Evolutionary conservation across 352 stramenopile species (phyloP), one percentile per base, ranked within the genome.

Genomic region (Pythium sukuiense): DNA sequence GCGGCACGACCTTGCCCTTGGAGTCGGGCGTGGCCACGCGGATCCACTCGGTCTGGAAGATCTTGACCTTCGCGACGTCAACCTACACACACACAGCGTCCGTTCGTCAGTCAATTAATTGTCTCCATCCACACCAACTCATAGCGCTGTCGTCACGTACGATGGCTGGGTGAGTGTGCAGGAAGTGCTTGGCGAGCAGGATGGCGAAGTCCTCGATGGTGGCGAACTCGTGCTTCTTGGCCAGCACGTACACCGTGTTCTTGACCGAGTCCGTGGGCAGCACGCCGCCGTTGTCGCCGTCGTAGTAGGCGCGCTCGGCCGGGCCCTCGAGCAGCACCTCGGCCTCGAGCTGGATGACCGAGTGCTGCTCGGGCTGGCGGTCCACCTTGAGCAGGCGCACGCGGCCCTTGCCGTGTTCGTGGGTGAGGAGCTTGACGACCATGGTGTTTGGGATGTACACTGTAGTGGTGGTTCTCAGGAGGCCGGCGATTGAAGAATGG

Each of bases 241-340:
- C 88, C 41, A 96, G 54, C 61, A 90, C 83, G 71, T 95, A 96
- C 30, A 96, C 84, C 39, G 88, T 95, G 73, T 97, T 97, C 78
- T 97, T 97, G 73, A 94, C 77, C 63, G 89, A 96, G 72, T 97
- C 89, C 6, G 89, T 97, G 46, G 88, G 85, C 48, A 97, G 73
- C 66, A 97, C 87, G 26, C 75, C 72, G 48, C 79, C 75, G 67
- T 97, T 97, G 77, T 97, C 87, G 61, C 85, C 88, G 56, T 85
- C 65, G 60, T 89, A 90, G 76, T 96, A 97, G 29, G 85, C 85
- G 55, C 71, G 75, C 62, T 90, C 80, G 32, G 86, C 87, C 6
- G 83, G 83, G 32, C 89, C 89, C 61, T 95, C 82, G 33, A 97
- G 76, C 49, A 96, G 72, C 54, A 96, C 80, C 69, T 96, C 74